Base-by-base conservation (phyloP, 1,284 basidiomycete genomes). In the Coniophora puteana region DNA sequence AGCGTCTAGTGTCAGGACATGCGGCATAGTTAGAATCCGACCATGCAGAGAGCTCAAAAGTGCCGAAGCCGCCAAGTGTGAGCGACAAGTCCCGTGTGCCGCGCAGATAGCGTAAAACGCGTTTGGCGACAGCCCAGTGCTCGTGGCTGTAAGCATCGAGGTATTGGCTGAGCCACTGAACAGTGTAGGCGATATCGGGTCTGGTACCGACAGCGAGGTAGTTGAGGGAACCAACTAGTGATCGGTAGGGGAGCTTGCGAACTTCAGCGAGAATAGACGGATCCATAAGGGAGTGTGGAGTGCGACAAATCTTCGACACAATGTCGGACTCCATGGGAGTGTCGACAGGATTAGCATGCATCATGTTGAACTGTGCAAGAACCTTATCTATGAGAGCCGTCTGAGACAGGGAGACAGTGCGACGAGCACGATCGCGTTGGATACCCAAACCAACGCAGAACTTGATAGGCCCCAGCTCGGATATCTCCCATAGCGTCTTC, bases 1-100 rank as follows among this genome's bases (percentile, higher is more conserved):
- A 69, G n/a, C 50, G 31, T 0, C 54, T 43, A 17, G 54, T 54
- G 18, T 57, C 52, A 1, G 46, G 41, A 32, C 59, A 58, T 24
- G 58, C 57, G 17, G 56, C 69, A 51, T 55, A 67, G 43, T 70
- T 64, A 0, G 71, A 62, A 48, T 77, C 72, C n/a, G n/a, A n/a
- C n/a, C n/a, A n/a, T n/a, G n/a, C n/a, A n/a, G n/a, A n/a, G n/a
- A n/a, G n/a, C n/a, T n/a, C n/a, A n/a, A n/a, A n/a, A n/a, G n/a
- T n/a, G n/a, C n/a, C n/a, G n/a, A n/a, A n/a, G n/a, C n/a, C n/a
- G n/a, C n/a, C n/a, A n/a, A n/a, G n/a, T n/a, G n/a, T n/a, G n/a
- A n/a, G n/a, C n/a, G n/a, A n/a, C n/a, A n/a, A n/a, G n/a, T n/a
- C n/a, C n/a, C n/a, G n/a, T n/a, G n/a, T n/a, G n/a, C 65, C 63